Percentiles rank a stretch among this genome's conserved stretches.
These are phyloP conservation scores for Aotearoamyces nothofagi DNA, from an alignment of 2,329 filamentous ascomycete genomes.

Conservation along the genomic window DNA sequence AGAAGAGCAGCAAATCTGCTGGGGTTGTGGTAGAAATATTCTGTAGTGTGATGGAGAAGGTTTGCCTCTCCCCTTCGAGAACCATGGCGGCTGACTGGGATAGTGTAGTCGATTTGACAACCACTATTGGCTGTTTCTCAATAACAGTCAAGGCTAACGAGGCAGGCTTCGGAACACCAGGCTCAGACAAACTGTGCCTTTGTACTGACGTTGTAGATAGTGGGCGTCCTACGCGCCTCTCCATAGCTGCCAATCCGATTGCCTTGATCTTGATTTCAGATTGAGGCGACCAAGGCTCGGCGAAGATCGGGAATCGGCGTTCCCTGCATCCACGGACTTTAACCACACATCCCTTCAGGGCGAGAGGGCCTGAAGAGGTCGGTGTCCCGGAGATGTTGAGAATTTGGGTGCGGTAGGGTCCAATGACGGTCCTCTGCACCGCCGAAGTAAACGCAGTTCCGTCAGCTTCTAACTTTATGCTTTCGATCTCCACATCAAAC, in stretches of 20 bases:
- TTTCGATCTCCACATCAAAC: constrained; percentile 80
- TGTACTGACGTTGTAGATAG: constrained; percentile 16
- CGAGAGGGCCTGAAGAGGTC: constrained; percentile 49
- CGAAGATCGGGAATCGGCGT: constrained; percentile 72
- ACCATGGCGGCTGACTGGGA: constrained; percentile 83
- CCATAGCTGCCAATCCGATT: constrained; percentile 43
- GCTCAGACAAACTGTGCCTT: constrained; percentile 23
- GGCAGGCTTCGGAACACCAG: constrained; percentile 29
- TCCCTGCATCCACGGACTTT: constrained; percentile 72
- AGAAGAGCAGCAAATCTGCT: constrained; percentile 74
- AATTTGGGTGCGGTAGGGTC: constrained; percentile 71
- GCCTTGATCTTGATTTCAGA: constrained; percentile 61
- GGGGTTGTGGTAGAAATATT: constrained; percentile 59
- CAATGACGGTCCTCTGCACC: constrained; percentile 51
- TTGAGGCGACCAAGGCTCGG: constrained; percentile 57
- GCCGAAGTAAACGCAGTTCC: constrained; percentile 58
- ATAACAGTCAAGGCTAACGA: constrained; percentile 59
- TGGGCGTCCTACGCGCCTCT: constrained; percentile 16
- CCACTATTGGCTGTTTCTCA: constrained; percentile 59
- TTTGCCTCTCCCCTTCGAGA: constrained; percentile 71
- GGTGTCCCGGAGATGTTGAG: constrained; percentile 58
- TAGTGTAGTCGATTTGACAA: constrained; percentile 62
- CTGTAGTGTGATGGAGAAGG: constrained; percentile 64
- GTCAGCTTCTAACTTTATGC: constrained; percentile 57
- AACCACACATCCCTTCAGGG: constrained; percentile 63